Percentiles rank a stretch among this genome's conserved stretches.
phyloP scores from a whole-genome alignment of 805 yeast species.

The Starmera amethionina region DNA sequence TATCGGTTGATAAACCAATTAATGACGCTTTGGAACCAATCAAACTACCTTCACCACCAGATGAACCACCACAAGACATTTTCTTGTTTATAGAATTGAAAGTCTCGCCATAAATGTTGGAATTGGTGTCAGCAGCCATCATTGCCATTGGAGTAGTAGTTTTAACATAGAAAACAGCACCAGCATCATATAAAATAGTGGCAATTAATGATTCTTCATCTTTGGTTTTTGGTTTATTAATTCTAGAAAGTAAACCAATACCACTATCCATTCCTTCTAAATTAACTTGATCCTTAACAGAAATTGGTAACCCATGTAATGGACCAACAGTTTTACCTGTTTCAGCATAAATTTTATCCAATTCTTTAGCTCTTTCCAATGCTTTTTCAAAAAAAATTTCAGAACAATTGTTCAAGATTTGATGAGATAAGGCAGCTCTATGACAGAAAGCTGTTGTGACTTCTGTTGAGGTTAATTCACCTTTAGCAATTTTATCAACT shows the following conservation, averaged over 20 bases:
- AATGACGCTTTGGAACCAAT: conserved; percentile 49
- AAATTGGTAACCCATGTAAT: conserved; percentile 55
- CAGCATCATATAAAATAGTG: conserved; percentile 2
- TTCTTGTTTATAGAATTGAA: conserved; percentile 49
- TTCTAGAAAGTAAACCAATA: conserved; percentile 10
- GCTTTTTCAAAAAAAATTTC: conserved; percentile 44
- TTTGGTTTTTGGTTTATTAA: conserved; percentile 4
- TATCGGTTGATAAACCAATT: conserved; percentile 59
- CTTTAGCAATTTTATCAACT: background rate
- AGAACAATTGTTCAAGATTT: conserved; percentile 26
- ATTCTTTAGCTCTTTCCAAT: conserved; percentile 37
- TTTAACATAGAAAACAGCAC: conserved; percentile 52
- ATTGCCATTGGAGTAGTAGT: conserved; percentile 62
- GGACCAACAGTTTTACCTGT: conserved; percentile 48
- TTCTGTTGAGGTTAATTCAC: background rate
- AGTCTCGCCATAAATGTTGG: conserved; percentile 50
- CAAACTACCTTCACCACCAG: conserved; percentile 65
- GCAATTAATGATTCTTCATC: conserved; percentile 14
- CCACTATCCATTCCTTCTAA: conserved; percentile 15
- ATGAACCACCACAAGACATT: conserved; percentile 58
- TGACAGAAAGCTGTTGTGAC: conserved; percentile 38
- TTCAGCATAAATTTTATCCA: conserved; percentile 36
- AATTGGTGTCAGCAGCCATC: conserved; percentile 60
- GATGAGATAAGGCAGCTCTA: conserved; percentile 46
- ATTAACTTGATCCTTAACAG: conserved; percentile 40